Evolutionary conservation across 2,329 filamentous ascomycete genomes (phyloP).

Genomic region (Penicillium palitans): DNA sequence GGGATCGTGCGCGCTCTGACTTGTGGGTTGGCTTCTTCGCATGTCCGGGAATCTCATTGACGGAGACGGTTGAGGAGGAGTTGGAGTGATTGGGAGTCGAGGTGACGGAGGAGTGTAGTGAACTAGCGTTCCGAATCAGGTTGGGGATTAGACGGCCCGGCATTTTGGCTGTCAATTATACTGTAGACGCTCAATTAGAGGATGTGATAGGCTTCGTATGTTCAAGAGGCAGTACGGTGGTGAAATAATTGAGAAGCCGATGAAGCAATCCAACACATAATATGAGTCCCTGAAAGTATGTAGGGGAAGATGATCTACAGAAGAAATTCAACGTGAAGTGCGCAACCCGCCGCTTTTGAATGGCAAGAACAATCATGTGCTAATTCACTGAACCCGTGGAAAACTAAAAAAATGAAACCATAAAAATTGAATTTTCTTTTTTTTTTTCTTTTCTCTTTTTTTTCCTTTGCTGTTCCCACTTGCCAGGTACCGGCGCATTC

Average conservation of each 20-base stretch:
- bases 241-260: conserved; percentile 22
- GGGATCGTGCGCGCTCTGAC: conserved; percentile 35
- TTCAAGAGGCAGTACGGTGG: conserved; percentile 30
- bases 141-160: conserved; percentile 44
- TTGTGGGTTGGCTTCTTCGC: conserved; percentile 31
- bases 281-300: conserved; percentile 11
- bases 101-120: conserved; percentile 31
- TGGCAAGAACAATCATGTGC: conserved; percentile 26
- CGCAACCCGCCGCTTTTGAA: conserved; percentile 23
- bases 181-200: background rate
- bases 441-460: background rate
- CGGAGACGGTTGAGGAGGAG: conserved; percentile 39
- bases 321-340: conserved; percentile 14
- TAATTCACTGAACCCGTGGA: conserved; percentile 24
- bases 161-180: conserved; percentile 30
- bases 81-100: conserved; percentile 35
- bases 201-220: background rate
- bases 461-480: background rate
- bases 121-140: conserved; percentile 39
- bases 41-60: conserved; percentile 37
- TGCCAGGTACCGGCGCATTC: conserved; percentile 10
- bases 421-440: background rate
- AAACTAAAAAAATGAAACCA: conserved; percentile 16
- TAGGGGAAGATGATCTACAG: conserved; percentile 11
- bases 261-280: conserved; percentile 19